Percentiles rank a stretch among this genome's conserved stretches.
Evolutionary conservation across 305 asterid species (phyloP).

Genomic region (Fraxinus sp.): DNA sequence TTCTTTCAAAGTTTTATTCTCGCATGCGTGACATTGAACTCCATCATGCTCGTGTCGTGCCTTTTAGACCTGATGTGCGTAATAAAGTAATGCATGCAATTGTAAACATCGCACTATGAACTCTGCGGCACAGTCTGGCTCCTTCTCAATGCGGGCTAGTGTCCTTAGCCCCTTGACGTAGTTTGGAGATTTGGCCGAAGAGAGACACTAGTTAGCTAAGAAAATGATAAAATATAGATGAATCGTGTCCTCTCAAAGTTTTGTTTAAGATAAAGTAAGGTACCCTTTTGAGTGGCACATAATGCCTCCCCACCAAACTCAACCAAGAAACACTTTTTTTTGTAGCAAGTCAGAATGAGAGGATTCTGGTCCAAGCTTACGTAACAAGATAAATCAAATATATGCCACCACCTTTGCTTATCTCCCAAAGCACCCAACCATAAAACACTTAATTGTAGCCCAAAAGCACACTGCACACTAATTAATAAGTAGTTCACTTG

Average conservation of each 20-base stretch:
- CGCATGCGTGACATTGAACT: background rate
- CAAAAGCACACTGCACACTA: conserved; percentile 22
- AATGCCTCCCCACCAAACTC: conserved; percentile 51
- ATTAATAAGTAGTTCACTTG: conserved; percentile 15
- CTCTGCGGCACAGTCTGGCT: background rate
- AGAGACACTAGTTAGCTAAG: background rate
- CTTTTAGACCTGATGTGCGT: background rate
- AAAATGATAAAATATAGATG: background rate
- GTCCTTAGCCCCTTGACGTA: background rate
- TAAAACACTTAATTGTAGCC: conserved; percentile 42
- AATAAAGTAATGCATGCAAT: background rate
- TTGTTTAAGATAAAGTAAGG: conserved; percentile 26
- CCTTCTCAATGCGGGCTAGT: background rate
- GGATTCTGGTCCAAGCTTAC: conserved; percentile 43
- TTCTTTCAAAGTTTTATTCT: background rate
- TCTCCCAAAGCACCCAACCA: conserved; percentile 72
- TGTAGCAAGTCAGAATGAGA: conserved; percentile 13
- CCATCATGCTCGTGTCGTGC: background rate
- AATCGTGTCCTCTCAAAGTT: conserved; percentile 36
- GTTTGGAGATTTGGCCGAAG: background rate
- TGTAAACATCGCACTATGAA: background rate
- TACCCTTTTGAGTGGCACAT: conserved; percentile 28
- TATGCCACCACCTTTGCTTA: conserved; percentile 74
- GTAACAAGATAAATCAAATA: conserved; percentile 63
- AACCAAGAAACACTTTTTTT: conserved; percentile 12